These are phyloP conservation scores for Vanilla planifolia DNA, from an alignment of 106 monocot genomes.

Conservation along the genomic window DNA sequence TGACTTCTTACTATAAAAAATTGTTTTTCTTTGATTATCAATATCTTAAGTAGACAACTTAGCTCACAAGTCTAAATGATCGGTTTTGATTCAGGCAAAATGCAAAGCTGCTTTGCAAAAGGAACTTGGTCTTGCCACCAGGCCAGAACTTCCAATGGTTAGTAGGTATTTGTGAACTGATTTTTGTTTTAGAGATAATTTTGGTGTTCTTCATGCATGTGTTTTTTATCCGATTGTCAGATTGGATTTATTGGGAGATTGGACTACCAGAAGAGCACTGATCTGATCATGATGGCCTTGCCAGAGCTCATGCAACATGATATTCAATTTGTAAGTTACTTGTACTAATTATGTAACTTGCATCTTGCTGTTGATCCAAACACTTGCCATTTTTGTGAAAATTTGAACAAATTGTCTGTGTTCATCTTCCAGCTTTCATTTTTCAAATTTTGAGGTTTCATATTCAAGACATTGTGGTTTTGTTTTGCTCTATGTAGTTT, in stretches of 20 bases:
- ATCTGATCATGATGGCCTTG: conserved; percentile 51
- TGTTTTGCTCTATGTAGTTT: no score
- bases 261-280: conserved; percentile 93
- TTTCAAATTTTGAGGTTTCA: no score
- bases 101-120: conserved; percentile 88
- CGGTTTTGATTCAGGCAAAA: conserved; percentile 40
- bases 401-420: no score
- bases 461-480: no score
- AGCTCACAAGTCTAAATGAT: neutral
- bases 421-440: no score
- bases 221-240: conserved; percentile 24
- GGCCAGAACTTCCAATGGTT: conserved; percentile 72
- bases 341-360: no score
- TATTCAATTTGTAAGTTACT: conserved; percentile 76
- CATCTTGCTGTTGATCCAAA: no score
- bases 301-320: conserved; percentile 73
- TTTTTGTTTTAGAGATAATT: neutral
- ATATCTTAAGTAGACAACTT: neutral
- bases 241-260: conserved; percentile 94
- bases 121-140: conserved; percentile 59
- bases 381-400: no score
- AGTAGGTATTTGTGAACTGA: neutral
- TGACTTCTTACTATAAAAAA: neutral
- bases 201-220: neutral
- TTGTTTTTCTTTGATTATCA: neutral